These are phyloP conservation scores for Corchorus olitorius DNA, from an alignment of 345 rosid species.

Conservation along the genomic window DNA sequence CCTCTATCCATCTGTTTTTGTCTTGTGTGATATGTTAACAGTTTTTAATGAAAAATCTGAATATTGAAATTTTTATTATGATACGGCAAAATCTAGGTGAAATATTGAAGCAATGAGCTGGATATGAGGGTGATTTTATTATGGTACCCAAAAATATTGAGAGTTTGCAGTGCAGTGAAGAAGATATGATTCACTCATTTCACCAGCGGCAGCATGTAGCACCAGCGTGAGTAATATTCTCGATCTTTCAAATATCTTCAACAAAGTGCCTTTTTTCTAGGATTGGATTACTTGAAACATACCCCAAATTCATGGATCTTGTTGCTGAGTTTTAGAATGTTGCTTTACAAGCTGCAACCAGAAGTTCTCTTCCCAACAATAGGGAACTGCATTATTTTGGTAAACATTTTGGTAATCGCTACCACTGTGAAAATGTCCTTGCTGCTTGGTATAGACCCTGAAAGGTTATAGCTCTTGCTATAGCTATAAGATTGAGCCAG, in stretches of 20 bases:
- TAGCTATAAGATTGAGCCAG: not conserved
- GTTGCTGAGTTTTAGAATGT: not conserved
- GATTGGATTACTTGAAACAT: no score
- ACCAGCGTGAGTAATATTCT: no score
- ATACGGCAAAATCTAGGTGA: slow-evolving; percentile 42
- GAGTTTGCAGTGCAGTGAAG: not conserved
- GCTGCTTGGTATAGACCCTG: not conserved
- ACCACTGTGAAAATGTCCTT: not conserved
- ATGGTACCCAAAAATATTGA: not conserved
- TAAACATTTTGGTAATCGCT: not conserved
- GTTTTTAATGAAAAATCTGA: slow-evolving; percentile 17
- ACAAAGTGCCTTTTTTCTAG: no score
- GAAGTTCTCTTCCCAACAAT: not conserved
- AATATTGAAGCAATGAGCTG: slow-evolving; percentile 36
- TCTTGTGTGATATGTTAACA: not conserved
- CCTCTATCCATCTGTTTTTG: not conserved
- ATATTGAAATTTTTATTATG: slow-evolving; percentile 14
- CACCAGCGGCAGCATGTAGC: no score
- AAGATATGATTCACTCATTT: no score
- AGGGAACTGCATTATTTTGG: slow-evolving; percentile 2
- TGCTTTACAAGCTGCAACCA: not conserved
- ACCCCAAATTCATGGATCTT: not conserved
- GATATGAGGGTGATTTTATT: slow-evolving; percentile 13
- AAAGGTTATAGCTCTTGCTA: not conserved
- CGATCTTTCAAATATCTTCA: no score